Evolutionary conservation across 352 stramenopile species (phyloP).

Genomic region (Globisporangium abappressorium): DNA sequence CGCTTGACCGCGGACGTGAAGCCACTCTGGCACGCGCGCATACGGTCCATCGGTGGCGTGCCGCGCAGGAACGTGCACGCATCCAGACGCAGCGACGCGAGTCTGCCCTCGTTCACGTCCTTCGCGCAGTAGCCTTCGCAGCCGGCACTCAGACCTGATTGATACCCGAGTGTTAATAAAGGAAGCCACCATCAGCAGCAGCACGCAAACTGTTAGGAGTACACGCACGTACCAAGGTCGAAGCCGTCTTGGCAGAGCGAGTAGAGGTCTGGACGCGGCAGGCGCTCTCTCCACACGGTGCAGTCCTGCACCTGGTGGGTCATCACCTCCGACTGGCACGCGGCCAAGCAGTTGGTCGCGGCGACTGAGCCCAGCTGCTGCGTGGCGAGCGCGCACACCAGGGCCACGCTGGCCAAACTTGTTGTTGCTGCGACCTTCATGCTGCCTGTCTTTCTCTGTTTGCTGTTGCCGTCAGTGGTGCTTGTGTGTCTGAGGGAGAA

Average conservation of each 20-base stretch:
- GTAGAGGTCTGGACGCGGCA: constrained; percentile 51
- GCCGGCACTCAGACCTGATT: constrained; percentile 24
- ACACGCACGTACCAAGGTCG: constrained; percentile 17
- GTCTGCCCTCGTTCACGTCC: constrained; percentile 17
- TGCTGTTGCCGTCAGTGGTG: neutral
- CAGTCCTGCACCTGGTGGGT: constrained; percentile 36
- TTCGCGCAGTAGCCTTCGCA: constrained; percentile 37
- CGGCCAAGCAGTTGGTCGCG: constrained; percentile 24
- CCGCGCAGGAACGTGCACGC: constrained; percentile 40
- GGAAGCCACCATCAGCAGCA: too few relatives aligned
- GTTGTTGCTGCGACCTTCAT: neutral
- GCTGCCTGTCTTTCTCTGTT: neutral
- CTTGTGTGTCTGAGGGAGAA: neutral
- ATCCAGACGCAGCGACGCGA: constrained; percentile 43
- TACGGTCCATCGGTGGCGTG: constrained; percentile 33
- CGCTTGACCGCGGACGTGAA: constrained; percentile 37
- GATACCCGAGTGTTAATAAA: neutral
- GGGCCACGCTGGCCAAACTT: neutral
- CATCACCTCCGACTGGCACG: constrained; percentile 42
- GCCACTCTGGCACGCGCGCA: constrained; percentile 39
- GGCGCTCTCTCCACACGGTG: constrained; percentile 36
- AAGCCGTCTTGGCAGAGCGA: constrained; percentile 48
- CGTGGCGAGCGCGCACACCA: neutral
- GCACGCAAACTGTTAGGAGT: too few relatives aligned
- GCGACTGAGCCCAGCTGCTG: neutral